These are phyloP conservation scores for Fusarium sp. DNA, from an alignment of 2,329 filamentous ascomycete species.

Conservation along the genomic window DNA sequence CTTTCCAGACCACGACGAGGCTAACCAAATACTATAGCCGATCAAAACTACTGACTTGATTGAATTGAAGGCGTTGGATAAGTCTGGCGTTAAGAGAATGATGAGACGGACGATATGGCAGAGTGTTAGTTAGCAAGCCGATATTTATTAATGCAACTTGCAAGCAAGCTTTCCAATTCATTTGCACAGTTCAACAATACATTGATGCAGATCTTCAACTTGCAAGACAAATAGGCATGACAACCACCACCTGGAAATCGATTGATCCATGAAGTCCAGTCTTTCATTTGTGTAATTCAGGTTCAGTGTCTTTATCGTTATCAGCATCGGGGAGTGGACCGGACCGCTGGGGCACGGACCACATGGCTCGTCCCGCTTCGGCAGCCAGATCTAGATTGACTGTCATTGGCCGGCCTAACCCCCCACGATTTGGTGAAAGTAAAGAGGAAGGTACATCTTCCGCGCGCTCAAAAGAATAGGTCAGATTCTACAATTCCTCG, in stretches of 20 bases:
- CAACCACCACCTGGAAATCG: rapidly evolving
- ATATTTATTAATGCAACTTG: no score
- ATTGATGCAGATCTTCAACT: rapidly evolving
- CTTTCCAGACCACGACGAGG: rapidly evolving
- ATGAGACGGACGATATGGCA: not conserved
- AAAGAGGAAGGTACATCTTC: not conserved
- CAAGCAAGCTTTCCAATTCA: not conserved
- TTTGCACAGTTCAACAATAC: rapidly evolving
- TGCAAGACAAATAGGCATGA: rapidly evolving
- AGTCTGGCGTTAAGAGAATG: no score
- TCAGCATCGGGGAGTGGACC: not conserved
- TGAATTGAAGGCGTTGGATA: rapidly evolving
- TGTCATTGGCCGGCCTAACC: not conserved
- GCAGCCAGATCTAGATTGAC: not conserved
- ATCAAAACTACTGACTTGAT: no score
- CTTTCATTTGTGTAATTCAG: no score
- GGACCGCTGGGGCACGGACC: not conserved
- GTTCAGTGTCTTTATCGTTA: not conserved
- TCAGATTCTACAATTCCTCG: no score
- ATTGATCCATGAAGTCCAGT: not conserved
- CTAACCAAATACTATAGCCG: not conserved
- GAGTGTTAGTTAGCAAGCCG: rapidly evolving
- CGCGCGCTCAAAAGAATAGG: not conserved
- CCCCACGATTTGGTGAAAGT: rapidly evolving
- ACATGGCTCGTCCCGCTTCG: not conserved